Base-by-base conservation (phyloP, 805 yeast genomes). In the Priceomyces castillae region DNA sequence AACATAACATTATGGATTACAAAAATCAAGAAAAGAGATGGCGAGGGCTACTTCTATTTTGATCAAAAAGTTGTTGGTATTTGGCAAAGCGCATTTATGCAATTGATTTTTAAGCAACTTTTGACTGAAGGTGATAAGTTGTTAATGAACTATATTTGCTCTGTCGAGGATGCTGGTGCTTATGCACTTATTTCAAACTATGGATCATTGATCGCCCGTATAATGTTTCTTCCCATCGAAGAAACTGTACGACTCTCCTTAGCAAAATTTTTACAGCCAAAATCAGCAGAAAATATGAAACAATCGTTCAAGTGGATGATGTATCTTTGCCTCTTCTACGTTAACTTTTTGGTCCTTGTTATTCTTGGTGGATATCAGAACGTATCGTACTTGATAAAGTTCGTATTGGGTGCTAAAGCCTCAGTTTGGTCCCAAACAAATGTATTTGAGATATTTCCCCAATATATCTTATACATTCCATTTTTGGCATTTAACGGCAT, bases 61-160 rank as follows among this genome's bases (percentile, higher is more conserved):
- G 77, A 80, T 42, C 52, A 60, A 0, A 62, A 64, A 2, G 69
- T 80, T 2, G 49, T 76, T 12, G 63, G 55, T 5, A 78, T 83
- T 48, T 84, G 82, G 69, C 76, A 68, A 49, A 75, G 75, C 22
- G 74, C 83, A 18, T 84, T 86, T 64, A 64, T 84, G 41, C 97
- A 92, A 63, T 76, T 87, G 59, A 65, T 90, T 4, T 86, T 92
- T 68, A 94, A 94, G 64, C 94, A 88, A 56, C 60, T 88, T 25
- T 71, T 94, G 19, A 88, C 96, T 0, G 97, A 92, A 61, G 97
- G 98, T 35, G 99, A 94, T 62, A 83, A 82, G 53, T 65, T 94
- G 22, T 67, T 92, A 11, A 81, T 90, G 23, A 84, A 82, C 46
- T 74, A 80, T 15, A 60, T 88, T 35, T 82, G 92, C 49, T 68